Evolutionary conservation across 768 basidiomycete genomes (phyloP), one percentile per base, ranked within the genome.

Genomic region (Suillus spraguei): DNA sequence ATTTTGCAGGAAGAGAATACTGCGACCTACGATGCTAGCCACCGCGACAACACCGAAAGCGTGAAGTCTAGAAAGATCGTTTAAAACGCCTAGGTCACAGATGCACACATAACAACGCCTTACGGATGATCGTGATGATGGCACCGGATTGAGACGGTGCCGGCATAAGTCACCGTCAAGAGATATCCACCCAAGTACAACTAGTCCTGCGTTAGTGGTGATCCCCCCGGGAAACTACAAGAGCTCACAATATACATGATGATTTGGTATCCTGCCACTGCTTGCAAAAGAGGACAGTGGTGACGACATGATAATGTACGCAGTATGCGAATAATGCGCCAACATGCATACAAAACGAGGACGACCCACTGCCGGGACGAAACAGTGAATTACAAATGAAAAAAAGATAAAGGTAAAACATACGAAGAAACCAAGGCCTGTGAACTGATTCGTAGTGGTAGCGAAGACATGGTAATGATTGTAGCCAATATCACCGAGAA

Each of bases 241-340:
- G 54, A 13, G 82, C 88, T 72, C 71, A 92, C 89, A 47, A 89
- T 68, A 70, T 86, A 92, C 74, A 91, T 83, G 60, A 92, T 74
- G 47, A 91, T 81, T 66, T 92, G 89, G 69, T 88, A 90, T 17
- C 85, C 90, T 5, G 91, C 91, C 16, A 87, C 83, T 6, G 82
- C 76, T n/a, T 1, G 92, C 90, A 66, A 92, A 93, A 3, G 90
- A 87, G 4, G 88, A 87, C 32, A 94, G 77, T 13, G 90, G 87
- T 0, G 90, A 89, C 1, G 83, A 71, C 61, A 85, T 83, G 60
- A 70, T 17, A 91, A 72, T 5, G 90, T 14, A 83, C 78, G 58
- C 83, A 87, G 70, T 91, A 92, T 20, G 91, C 79, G 66, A 91
- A 90, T 59, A 93, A 74, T 4, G 89, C 83, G 16, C 84, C 85